A percentile compares a stretch with the other conserved stretches of the same genome.
phyloP scores from a whole-genome alignment of 2,329 filamentous ascomycete genomes.

The Aureobasidium namibiae region DNA sequence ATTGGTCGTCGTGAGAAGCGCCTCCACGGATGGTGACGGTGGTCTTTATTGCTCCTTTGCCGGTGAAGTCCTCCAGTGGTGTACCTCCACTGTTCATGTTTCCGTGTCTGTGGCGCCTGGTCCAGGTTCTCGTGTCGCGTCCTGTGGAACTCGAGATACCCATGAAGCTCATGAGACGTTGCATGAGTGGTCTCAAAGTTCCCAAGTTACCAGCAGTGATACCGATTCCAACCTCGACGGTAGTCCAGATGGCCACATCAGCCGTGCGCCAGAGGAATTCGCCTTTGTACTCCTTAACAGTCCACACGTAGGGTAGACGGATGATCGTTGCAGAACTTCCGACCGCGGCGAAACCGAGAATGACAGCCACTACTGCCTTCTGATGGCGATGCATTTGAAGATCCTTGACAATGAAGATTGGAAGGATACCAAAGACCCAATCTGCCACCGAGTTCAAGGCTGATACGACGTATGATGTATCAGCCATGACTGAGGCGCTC shows the following conservation, averaged over 20 bases:
- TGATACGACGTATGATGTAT: conserved; percentile 14
- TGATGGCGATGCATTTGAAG: conserved; percentile 27
- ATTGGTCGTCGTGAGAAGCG: neutral
- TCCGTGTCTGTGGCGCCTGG: neutral
- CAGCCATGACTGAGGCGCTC: conserved; percentile 9
- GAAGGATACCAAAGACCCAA: conserved; percentile 29
- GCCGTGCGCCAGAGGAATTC: conserved; percentile 38
- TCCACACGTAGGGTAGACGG: conserved; percentile 36
- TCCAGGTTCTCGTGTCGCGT: neutral
- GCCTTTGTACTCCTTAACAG: conserved; percentile 30
- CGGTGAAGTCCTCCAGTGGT: neutral
- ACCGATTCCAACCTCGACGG: conserved; percentile 26
- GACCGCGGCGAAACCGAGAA: conserved; percentile 27
- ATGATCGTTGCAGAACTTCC: conserved; percentile 47
- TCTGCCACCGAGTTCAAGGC: conserved; percentile 30
- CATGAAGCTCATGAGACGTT: neutral
- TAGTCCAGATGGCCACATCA: conserved; percentile 30
- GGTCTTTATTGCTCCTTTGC: neutral
- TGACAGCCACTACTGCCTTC: conserved; percentile 26
- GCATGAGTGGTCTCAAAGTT: conserved; percentile 41
- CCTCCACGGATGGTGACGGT: conserved; percentile 3
- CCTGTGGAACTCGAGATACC: neutral
- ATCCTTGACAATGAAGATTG: conserved; percentile 30
- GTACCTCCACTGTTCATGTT: neutral
- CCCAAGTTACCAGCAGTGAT: conserved; percentile 39